Evolutionary conservation across 1,284 basidiomycete genomes (phyloP), one percentile per base, ranked within the genome.

Genomic region (Uromyces viciae-fabae): DNA sequence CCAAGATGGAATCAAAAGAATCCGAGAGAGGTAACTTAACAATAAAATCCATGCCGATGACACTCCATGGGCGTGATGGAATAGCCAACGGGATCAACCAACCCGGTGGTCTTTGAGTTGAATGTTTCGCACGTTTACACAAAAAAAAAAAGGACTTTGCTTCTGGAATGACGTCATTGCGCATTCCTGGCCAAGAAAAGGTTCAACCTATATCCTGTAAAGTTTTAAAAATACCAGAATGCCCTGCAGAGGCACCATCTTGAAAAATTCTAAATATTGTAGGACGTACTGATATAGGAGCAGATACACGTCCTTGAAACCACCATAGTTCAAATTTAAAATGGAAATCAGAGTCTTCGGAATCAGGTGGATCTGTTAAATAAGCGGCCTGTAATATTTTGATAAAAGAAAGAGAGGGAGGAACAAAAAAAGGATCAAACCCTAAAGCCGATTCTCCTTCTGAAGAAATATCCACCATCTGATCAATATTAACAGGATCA

Each of bases 1-100:
- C 87, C 0, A 88, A 75, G 5, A 90, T 86, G 7, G 86, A 75
- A 78, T 87, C 83, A 82, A 75, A 87, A 0, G 86, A 86, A 3
- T 84, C 82, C 0, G 85, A 86, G 22, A 49, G 46, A 22, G 54
- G 54, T n/a, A 56, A 28, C 9, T 33, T 60, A 25, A 33, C 46
- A 49, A 60, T 25, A 60, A n/a, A 60, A 25, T n/a, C 9, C 14
- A 60, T n/a, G 25, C 19, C n/a, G 14, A 60, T 25, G 19, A 60
- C 58, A 60, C 58, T 60, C 31, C 19, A 33, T 60, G 31, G 25
- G 11, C 31, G 28, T 14, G n/a, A 25, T 9, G 19, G 28, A n/a
- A 60, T 25, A 11, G 28, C 9, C 11, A 25, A 25, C 9, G 58
- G 58, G 25, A 25, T 60, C 31, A 49, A 11, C 22, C 11, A 49